Evolutionary conservation across 139 green algal species (phyloP), one percentile per base, ranked within the genome.

Genomic region (Volvox africanus): DNA sequence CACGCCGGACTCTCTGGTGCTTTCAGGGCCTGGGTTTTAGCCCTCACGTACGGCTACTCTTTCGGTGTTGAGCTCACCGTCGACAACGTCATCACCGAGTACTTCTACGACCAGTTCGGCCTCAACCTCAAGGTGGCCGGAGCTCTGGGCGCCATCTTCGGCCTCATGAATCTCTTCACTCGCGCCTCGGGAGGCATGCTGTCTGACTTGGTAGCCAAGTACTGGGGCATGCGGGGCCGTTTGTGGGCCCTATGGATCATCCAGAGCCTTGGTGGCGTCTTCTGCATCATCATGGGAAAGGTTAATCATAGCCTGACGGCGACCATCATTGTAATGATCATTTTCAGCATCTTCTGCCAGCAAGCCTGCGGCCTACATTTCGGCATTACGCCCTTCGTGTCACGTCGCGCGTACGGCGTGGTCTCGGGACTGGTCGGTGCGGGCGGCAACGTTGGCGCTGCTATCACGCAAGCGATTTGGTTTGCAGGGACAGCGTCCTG

Each of bases 151-250:
- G 88, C 90, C 71, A 78, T 97, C 61, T 99, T 98, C 73, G 96
- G 97, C 30, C 88, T 99, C 24, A 96, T 97, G 93, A 99, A 99
- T 95, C 86, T 99, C 68, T 97, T 98, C 94, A 96, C 96, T 0
- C 94, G 98, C 30, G 95, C 98, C 18, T 75, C 96, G 26, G 97
- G 98, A n/a, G 97, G 96, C 79, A 90, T 97, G 32, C 37, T 93
- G 0, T 96, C 94, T 2, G 96, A 98, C 90, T n/a, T 94, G 26
- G 80, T 87, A 0, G 94, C 89, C 14, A 91, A 88, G 73, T 26
- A 26, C 22, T 94, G 65, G 14, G 97, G 97, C 77, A 99, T 99
- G 96, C 91, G 96, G 32, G 97, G 97, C 32, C 95, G 97, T 19
- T 87, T 99, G 22, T 99, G 96, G 96, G 82, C 80, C 14, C 89